Evolutionary conservation across 2,329 filamentous ascomycete species (phyloP).

Genomic region (Trichophyton verrucosum): DNA sequence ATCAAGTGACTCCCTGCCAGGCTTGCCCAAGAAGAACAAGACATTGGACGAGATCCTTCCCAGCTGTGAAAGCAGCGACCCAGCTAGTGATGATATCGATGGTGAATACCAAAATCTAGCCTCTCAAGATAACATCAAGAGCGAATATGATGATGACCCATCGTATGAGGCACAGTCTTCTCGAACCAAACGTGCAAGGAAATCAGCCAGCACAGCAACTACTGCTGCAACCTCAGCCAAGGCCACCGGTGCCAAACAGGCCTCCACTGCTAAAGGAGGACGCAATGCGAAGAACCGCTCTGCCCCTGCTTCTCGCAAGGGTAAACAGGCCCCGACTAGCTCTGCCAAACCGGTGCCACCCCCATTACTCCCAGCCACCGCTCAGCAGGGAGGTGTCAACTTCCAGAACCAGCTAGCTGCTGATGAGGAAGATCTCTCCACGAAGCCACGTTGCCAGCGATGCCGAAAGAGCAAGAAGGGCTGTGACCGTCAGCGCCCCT

Average conservation of each 20-base stretch:
- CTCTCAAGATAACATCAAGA: conserved; percentile 41
- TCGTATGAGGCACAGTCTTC: conserved; percentile 29
- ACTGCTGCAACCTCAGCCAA: conserved; percentile 20
- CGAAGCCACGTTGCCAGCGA: conserved; percentile 91
- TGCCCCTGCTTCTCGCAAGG: conserved; percentile 26
- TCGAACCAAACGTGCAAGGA: conserved; percentile 44
- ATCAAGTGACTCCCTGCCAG: conserved; percentile 35
- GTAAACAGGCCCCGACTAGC: conserved; percentile 21
- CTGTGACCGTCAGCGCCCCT: conserved; percentile 90
- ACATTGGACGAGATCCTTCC: conserved; percentile 42
- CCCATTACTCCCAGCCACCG: conserved; percentile 42
- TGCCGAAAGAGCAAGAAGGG: conserved; percentile 99
- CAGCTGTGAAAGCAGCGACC: conserved; percentile 46
- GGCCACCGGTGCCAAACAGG: conserved; percentile 8
- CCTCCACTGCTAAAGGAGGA: conserved; percentile 14
- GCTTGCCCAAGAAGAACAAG: conserved; percentile 37
- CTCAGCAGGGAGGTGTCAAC: conserved; percentile 41
- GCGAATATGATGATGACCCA: conserved; percentile 38
- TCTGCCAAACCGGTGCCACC: conserved; percentile 43
- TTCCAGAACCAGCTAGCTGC: conserved; percentile 49
- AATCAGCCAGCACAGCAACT: conserved; percentile 24
- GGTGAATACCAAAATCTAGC: conserved; percentile 43
- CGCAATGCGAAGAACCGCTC: conserved; percentile 14
- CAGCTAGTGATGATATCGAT: conserved; percentile 51
- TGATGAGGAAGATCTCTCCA: conserved; percentile 83